Conservation (phyloP, 2,329 filamentous ascomycete genomes). For the Claviceps monticola region DNA sequence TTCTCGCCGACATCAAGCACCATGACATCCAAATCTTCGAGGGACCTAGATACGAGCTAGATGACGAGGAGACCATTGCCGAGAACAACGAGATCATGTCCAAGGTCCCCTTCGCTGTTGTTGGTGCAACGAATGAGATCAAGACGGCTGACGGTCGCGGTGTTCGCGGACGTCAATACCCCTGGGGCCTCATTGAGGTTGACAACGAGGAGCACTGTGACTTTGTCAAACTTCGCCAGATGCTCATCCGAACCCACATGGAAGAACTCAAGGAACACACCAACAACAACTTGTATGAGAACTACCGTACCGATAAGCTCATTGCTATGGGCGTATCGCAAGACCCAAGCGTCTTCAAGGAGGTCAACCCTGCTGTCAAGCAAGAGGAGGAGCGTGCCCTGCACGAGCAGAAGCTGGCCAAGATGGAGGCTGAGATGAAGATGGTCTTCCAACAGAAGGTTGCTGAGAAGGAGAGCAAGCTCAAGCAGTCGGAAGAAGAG, state of each 20-base stretch:
- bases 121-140: conserved; percentile 93
- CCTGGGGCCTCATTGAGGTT: conserved; percentile 97
- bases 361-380: conserved; percentile 99
- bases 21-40: conserved; percentile 99
- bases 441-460: conserved; percentile 99
- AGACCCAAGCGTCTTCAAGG: conserved; percentile 98
- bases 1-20: conserved; percentile 90
- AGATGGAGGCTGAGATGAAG: conserved; percentile 99
- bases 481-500: conserved; percentile 99
- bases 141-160: conserved; percentile 83
- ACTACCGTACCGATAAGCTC: conserved; percentile 99
- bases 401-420: conserved; percentile 98
- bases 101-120: conserved; percentile 96
- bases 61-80: conserved; percentile 98
- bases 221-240: conserved; percentile 98
- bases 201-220: conserved; percentile 99
- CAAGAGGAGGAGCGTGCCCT: conserved; percentile 96
- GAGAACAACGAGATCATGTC: conserved; percentile 99
- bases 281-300: conserved; percentile 97
- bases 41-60: conserved; percentile 93
- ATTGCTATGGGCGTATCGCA: conserved; percentile 96
- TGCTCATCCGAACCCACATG: conserved; percentile 99
- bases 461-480: conserved; percentile 96
- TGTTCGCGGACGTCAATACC: conserved; percentile 90
- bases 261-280: conserved; percentile 99